phyloP scores from a whole-genome alignment of 106 monocot genomes.

The Acorus calamus region DNA sequence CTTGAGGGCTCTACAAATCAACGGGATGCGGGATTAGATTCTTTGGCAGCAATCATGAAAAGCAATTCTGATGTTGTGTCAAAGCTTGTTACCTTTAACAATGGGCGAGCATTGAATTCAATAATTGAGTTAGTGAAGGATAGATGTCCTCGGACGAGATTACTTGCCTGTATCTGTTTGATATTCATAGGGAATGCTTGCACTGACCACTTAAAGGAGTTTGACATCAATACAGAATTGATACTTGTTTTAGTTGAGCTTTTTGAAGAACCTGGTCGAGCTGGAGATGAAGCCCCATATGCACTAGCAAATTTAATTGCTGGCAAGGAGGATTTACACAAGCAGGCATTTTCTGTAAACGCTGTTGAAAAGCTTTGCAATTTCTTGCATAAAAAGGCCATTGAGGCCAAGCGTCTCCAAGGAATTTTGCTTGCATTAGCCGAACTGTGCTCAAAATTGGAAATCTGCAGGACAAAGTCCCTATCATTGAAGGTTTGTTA shows the following conservation, averaged over 20 bases:
- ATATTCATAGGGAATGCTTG: constrained; percentile 43
- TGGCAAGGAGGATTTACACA: constrained; percentile 75
- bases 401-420: constrained; percentile 49
- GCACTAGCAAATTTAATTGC: constrained; percentile 50
- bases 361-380: constrained; percentile 67
- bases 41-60: constrained; percentile 58
- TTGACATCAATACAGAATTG: constrained; percentile 55
- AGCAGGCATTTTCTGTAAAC: constrained; percentile 60
- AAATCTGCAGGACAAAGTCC: constrained; percentile 61
- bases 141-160: constrained; percentile 69
- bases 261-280: constrained; percentile 68
- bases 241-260: constrained; percentile 70
- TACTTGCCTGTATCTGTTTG: constrained; percentile 78
- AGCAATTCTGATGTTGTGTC: constrained; percentile 53
- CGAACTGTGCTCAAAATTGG: constrained; percentile 71
- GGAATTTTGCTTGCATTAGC: constrained; percentile 80
- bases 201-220: constrained; percentile 36
- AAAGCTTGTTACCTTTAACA: constrained; percentile 37
- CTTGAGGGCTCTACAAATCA: constrained; percentile 65
- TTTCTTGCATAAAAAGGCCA: constrained; percentile 19
- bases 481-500: constrained; percentile 64
- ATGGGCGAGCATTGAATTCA: constrained; percentile 56
- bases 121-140: constrained; percentile 55
- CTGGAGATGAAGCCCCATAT: constrained; percentile 90
- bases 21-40: constrained; percentile 67